Evolutionary conservation across 2,329 filamentous ascomycete genomes (phyloP).

Genomic region (Fusarium sp.): DNA sequence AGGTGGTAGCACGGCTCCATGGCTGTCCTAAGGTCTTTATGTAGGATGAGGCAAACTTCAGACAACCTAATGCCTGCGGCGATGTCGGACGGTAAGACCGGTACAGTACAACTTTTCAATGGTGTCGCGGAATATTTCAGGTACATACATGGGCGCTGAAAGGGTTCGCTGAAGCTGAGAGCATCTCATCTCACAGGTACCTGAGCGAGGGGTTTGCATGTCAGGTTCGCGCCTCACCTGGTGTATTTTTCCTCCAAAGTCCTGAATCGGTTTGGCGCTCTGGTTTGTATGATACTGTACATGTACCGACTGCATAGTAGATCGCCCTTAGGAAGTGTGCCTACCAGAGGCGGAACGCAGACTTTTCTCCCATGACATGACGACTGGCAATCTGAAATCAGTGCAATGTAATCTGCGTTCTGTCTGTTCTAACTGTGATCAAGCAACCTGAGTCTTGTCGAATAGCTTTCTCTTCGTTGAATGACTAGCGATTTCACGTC

Average conservation of each 20-base stretch:
- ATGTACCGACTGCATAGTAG: constrained; percentile 18
- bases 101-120: constrained; percentile 35
- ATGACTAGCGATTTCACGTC: constrained; percentile 1
- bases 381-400: constrained; percentile 21
- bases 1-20: constrained; percentile 23
- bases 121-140: constrained; percentile 32
- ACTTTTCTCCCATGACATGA: constrained; percentile 17
- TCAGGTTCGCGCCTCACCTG: constrained; percentile 32
- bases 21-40: constrained; percentile 25
- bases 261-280: constrained; percentile 23
- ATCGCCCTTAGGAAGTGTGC: constrained; percentile 24
- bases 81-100: constrained; percentile 46
- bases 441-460: constrained; percentile 5
- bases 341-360: constrained; percentile 13
- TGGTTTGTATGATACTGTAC: constrained; percentile 10
- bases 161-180: constrained; percentile 30
- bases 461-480: constrained; percentile 11
- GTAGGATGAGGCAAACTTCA: constrained; percentile 25
- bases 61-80: constrained; percentile 21
- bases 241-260: constrained; percentile 27
- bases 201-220: constrained; percentile 40
- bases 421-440: background rate
- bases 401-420: background rate
- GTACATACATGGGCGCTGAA: constrained; percentile 28
- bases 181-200: constrained; percentile 32